Conservation (phyloP, 176 grass and related monocot genomes). For the Eremochloa ophiuroides region DNA sequence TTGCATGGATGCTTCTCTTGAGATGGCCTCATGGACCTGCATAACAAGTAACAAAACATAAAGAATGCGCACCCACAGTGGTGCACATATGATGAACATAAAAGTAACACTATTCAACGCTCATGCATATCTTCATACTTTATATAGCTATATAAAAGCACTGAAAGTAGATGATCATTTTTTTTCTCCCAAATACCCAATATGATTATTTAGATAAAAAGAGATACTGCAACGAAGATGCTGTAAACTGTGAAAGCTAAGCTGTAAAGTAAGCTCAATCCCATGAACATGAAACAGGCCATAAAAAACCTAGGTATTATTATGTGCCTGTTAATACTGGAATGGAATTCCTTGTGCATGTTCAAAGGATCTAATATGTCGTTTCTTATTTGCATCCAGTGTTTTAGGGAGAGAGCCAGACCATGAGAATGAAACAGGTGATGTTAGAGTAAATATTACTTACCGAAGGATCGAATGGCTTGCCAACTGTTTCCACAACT, state of each 20-base stretch:
- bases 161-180: neutral
- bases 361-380: neutral
- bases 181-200: neutral
- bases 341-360: neutral
- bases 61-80: neutral
- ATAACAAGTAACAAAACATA: neutral
- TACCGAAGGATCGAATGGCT: slow-evolving; percentile 93
- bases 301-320: neutral
- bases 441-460: slow-evolving; percentile 27
- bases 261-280: neutral
- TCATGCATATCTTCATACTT: neutral
- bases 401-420: neutral
- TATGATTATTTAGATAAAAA: neutral
- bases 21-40: slow-evolving; percentile 83
- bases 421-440: neutral
- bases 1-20: slow-evolving; percentile 64
- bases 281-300: neutral
- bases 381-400: neutral
- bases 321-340: neutral
- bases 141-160: neutral
- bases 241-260: neutral
- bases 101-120: neutral
- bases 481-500: slow-evolving; percentile 87
- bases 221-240: neutral
- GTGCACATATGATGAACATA: neutral